phyloP scores from a whole-genome alignment of 345 rosid genomes.

The Brassica carinata region DNA sequence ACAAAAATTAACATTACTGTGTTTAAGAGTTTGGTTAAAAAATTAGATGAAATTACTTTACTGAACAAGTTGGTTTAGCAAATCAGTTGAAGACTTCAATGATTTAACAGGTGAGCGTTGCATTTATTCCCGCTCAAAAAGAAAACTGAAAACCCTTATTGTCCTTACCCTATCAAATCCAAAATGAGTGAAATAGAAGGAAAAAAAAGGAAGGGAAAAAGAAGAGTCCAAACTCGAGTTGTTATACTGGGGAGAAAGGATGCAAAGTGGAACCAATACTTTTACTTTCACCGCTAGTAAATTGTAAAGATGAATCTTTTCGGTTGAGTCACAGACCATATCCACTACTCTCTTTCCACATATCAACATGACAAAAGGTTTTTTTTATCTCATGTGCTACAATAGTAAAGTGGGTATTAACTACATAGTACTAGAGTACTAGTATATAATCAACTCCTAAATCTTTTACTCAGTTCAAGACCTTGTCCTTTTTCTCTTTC shows the following conservation, averaged over 20 bases:
- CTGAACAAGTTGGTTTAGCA: not conserved
- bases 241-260: not conserved
- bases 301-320: not conserved
- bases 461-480: slow-evolving; percentile 17
- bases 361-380: slow-evolving; percentile 11
- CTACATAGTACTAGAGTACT: slow-evolving; percentile 26
- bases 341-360: slow-evolving; percentile 14
- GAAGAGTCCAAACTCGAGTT: not conserved
- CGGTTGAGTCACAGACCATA: slow-evolving; percentile 7
- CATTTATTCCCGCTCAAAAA: slow-evolving; percentile 16
- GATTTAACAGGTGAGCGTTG: slow-evolving; percentile 24
- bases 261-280: not conserved
- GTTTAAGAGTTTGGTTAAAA: not conserved
- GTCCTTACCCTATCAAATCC: not conserved
- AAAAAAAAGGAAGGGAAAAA: too few species aligned
- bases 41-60: not conserved
- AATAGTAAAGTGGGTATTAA: slow-evolving; percentile 1
- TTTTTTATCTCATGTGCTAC: not conserved
- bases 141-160: not conserved
- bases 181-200: not conserved
- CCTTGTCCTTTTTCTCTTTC: slow-evolving; percentile 12
- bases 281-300: slow-evolving; percentile 4
- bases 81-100: not conserved
- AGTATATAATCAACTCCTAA: slow-evolving; percentile 2
- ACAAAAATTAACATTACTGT: not conserved